These are phyloP conservation scores for Casaregolazyma lundiana DNA, from an alignment of 1,139 yeast species.

Conservation along the genomic window DNA sequence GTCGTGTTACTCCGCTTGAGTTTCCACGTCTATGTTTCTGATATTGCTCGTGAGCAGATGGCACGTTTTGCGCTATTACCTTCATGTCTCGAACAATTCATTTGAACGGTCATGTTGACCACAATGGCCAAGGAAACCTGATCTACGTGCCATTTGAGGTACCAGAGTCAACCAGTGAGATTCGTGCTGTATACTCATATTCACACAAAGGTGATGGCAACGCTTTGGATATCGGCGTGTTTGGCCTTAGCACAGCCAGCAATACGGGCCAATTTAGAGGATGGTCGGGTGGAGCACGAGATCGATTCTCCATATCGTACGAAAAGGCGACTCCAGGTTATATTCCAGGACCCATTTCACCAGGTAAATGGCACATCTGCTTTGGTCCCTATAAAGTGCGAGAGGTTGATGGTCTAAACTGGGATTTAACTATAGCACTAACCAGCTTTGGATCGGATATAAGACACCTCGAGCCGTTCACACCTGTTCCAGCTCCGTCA, in stretches of 20 bases:
- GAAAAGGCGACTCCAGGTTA: slow-evolving; percentile 18
- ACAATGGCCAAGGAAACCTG: slow-evolving; percentile 5
- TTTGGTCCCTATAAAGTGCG: slow-evolving; percentile 7
- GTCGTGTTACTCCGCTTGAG: too few relatives aligned
- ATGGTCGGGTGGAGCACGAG: slow-evolving; percentile 17
- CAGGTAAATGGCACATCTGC: slow-evolving; percentile 14
- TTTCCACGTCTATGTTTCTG: too few relatives aligned
- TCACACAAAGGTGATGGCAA: slow-evolving; percentile 11
- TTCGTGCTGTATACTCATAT: slow-evolving; percentile 9
- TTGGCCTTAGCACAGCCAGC: slow-evolving; percentile 10
- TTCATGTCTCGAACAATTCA: neutral
- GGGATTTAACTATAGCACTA: neutral
- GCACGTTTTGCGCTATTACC: neutral
- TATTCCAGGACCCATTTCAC: slow-evolving; percentile 15
- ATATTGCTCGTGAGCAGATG: neutral
- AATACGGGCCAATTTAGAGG: slow-evolving; percentile 15
- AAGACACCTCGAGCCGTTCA: neutral
- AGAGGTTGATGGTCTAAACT: neutral
- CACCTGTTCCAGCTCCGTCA: slow-evolving; percentile 13
- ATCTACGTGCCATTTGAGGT: slow-evolving; percentile 13
- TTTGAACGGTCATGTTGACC: slow-evolving; percentile 8
- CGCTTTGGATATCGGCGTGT: slow-evolving; percentile 15
- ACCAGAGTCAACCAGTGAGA: slow-evolving; percentile 15
- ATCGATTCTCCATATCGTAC: slow-evolving; percentile 10
- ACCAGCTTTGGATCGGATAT: neutral